Base-by-base conservation (phyloP, 192 early-diverging fungal species). In the Linnemannia hyalina region DNA sequence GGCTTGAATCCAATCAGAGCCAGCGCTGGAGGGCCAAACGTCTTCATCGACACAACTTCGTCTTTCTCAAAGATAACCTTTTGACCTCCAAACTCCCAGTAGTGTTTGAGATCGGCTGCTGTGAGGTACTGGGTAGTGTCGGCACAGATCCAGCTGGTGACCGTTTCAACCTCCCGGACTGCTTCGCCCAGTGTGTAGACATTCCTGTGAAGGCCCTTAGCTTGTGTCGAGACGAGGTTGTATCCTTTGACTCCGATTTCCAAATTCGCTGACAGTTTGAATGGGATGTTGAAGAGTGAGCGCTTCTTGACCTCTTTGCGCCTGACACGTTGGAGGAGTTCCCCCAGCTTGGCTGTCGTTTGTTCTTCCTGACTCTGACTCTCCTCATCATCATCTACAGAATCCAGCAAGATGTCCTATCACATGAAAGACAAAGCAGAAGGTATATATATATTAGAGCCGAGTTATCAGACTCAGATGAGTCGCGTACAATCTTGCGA, bases 11-110 rank as follows among this genome's bases (percentile, higher is more conserved):
- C 96, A 41, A 97, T 87, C 26, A 96, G 68, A 2, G 81, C 81
- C 20, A 97, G 18, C 18, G 93, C 96, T 90, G 85, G 73, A 22
- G 94, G 91, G 8, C 92, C 91, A 78, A 95, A 90, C 10, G 88
- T 87, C 73, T 91, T 91, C n/a, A 97, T 91, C 55, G 90, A 74
- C 0, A 80, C 73, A 18, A 95, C 63, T 54, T 97, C 96, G 2
- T 94, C 93, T 70, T 93, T 94, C 0, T 94, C 92, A 74, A 97
- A 97, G 9, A 95, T 88, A 36, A 95, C 93, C 75, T 92, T 94
- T 70, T 88, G 81, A 6, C 93, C 95, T 41, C 96, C 96, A 89
- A 93, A 95, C 38, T 78, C 76, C 89, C 91, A 97, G 76, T 81
- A 94, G 36, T 90, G 93, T 71, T 95, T 95, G 75, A 96, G 87